A percentile compares a stretch with the other conserved stretches of the same genome.
These are phyloP conservation scores for Paradendryphiella salina DNA, from an alignment of 2,329 filamentous ascomycete species.

Conservation along the genomic window DNA sequence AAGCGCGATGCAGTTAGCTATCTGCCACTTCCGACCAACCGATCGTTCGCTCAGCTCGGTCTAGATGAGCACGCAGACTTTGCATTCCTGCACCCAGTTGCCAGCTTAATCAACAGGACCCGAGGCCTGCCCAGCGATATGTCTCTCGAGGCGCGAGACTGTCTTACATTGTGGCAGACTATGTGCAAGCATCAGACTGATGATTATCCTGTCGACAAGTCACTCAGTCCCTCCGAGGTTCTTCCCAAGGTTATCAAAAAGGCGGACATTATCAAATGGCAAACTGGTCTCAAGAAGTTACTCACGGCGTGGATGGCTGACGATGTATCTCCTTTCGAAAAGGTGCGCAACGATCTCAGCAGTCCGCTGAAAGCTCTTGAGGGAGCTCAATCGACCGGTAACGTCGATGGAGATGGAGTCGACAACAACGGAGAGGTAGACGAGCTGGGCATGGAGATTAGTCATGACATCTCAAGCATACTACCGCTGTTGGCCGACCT, in stretches of 20 bases:
- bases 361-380: slow-evolving; percentile 16
- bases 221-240: slow-evolving; percentile 55
- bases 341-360: slow-evolving; percentile 53
- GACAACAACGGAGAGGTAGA: slow-evolving; percentile 24
- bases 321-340: slow-evolving; percentile 56
- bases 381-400: slow-evolving; percentile 3
- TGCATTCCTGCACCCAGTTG: slow-evolving; percentile 67
- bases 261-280: slow-evolving; percentile 68
- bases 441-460: slow-evolving; percentile 27
- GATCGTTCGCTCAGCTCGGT: slow-evolving; percentile 49
- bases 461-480: slow-evolving; percentile 49
- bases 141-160: slow-evolving; percentile 71
- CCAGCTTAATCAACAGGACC: slow-evolving; percentile 63
- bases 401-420: slow-evolving; percentile 9
- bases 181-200: slow-evolving; percentile 63
- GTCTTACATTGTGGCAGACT: slow-evolving; percentile 64
- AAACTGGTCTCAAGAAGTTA: slow-evolving; percentile 61
- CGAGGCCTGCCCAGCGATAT: slow-evolving; percentile 69
- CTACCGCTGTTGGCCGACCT: slow-evolving; percentile 64
- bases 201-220: slow-evolving; percentile 55
- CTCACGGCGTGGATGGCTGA: slow-evolving; percentile 65
- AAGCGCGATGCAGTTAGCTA: slow-evolving; percentile 49
- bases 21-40: slow-evolving; percentile 51
- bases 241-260: slow-evolving; percentile 64
- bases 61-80: slow-evolving; percentile 57